Base-by-base conservation (phyloP, 2,329 filamentous ascomycete species). In the Microcyclospora pomicola region DNA sequence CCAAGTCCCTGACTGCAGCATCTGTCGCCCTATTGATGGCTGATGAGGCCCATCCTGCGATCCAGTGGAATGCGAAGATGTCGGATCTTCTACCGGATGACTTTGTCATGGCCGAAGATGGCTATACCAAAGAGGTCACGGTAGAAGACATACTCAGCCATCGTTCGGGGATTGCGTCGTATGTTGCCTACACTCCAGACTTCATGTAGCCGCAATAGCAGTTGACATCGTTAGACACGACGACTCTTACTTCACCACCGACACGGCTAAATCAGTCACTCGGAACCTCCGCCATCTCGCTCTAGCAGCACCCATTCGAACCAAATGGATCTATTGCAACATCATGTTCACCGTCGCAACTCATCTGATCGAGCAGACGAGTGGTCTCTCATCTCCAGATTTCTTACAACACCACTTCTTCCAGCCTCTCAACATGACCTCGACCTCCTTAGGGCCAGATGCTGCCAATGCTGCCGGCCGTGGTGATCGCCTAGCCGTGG, bases 131-230 rank as follows among this genome's bases (percentile, higher is more conserved):
- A 15, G 62, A 68, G 42, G 51, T 72, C 31, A 75, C 69, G 0
- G 51, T 75, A 6, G 67, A 74, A 39, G 73, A 77, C 39, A 64
- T 69, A 2, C 58, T 72, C 1, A 63, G 63, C 35, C 72, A 76
- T 47, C 61, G 70, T 4, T 69, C 65, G 0, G 71, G 72, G 9
- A 58, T 71, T 41, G 58, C 69, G 1, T 44, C 32, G 37, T 39
- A 19, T 24, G 19, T 24, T 24, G 19, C 19, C 5, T 24, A 24
- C 19, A 30, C 36, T 49, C 42, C 30, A 31, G 4, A 15, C 41
- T 13, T 41, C 38, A 12, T 47, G 13, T 14, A 35, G 5, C 16
- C 6, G 9, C 24, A 9, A 31, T 14, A 29, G 7, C 15, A 31
- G 14, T n/a, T 10, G 33, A 37, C 24, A 2, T 13, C 32, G 15